Evolutionary conservation across 2,329 filamentous ascomycete species (phyloP), one percentile per base, ranked within the genome.

Genomic region (Diplocarpon rosae): DNA sequence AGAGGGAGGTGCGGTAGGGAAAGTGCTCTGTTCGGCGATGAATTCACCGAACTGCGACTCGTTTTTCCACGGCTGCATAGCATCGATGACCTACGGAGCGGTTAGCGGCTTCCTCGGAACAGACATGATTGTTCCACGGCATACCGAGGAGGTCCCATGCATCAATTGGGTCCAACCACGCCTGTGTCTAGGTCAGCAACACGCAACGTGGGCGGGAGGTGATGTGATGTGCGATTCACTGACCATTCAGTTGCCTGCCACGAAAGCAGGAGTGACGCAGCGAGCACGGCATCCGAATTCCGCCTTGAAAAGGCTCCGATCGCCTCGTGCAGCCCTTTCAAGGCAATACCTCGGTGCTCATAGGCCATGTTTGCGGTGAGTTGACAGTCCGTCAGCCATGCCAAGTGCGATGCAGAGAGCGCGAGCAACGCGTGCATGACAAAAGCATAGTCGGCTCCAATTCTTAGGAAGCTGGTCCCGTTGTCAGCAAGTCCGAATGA

Each of bases 201-300:
- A 44, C 40, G 46, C 56, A 50, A 43, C 44, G 47, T 45, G 8
- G 13, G 8, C 8, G 24, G 17, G 45, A 48, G 38, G 37, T 17
- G n/a, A n/a, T n/a, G n/a, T n/a, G n/a, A n/a, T 57, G 58, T 59
- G 36, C 55, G 51, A 54, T 45, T 55, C 59, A 69, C 81, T 71
- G 74, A 93, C 90, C 89, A 96, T 69, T 96, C 90, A 48, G 83
- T 92, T 45, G 87, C 85, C 68, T 96, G 90, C 89, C 92, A 96
- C 31, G 89, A 93, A 39, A 98, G 74, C 38, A 96, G 76, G 36
- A 95, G 78, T 20, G 90, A 95, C 28, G 89, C 86, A 20, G 89
- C 90, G 43, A 98, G 74, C 50, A 95, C 82, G 35, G 89, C 88
- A 65, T 98, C 90, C 1, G 87, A 90, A 49, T 88, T 94, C 42